Evolutionary conservation across 257 asterid species (phyloP), one percentile per base, ranked within the genome.

Genomic region (Salvia splendens): DNA sequence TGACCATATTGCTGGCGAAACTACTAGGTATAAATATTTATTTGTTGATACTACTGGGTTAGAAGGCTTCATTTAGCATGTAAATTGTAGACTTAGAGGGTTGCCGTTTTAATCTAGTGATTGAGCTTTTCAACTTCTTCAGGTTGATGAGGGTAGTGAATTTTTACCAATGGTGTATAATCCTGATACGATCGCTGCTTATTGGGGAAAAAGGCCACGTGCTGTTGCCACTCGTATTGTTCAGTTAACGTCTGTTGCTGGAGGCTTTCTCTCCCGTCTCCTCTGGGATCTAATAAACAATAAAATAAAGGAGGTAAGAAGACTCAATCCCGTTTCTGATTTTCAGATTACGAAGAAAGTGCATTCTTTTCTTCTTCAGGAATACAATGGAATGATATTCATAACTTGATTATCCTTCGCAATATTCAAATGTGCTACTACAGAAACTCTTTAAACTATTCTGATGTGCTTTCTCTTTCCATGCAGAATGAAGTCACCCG

Each of bases 131-230:
- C 24, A 70, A 53, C 38, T 73, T 65, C 71, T 72, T 55, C 87
- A 94, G 99, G 91, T 87, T 67, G 96, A 94, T 57, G 99, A 94
- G 81, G 88, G 97, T 83, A 94, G 99, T 65, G 95, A 94, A 76
- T 86, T 88, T 82, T 81, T 94, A 75, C 99, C 97, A 38, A 66
- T 87, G 70, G 97, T 84, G 70, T 94, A 94, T 80, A 95, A 94
- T 78, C 99, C 97, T 41, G 84, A 81, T 47, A 88, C 58, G 33
- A 94, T 94, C 67, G 64, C 96, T 69, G 88, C 87, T 54, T 94
- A 94, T 77, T 94, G 99, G 99, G 96, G 99, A 6, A 94, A 94
- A 80, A 78, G 99, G 48, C 97, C 97, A 17, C 88, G 95, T 64
- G 88, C 99, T 76, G 96, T 94, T 77, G 95, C 99, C 2, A 88